Base-by-base conservation (phyloP, 352 stramenopile species). In the Pythium scleroteichum region DNA sequence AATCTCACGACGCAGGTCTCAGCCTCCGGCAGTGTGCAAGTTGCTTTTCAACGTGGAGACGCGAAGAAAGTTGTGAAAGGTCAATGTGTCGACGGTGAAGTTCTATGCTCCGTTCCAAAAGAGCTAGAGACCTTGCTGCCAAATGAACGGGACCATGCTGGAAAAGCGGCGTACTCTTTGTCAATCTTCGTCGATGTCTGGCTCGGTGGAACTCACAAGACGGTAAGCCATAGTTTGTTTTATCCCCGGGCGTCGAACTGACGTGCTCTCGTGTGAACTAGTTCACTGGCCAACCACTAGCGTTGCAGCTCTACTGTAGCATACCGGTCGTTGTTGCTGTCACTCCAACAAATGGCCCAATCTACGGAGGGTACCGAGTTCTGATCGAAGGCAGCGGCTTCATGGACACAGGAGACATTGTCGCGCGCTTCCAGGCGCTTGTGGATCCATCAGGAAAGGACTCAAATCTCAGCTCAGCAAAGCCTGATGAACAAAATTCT, bases 301-400 rank as follows among this genome's bases (percentile, higher is more conserved):
- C 65, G 8, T 50, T 94, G 3, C 66, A 81, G n/a, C 53, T 91
- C 19, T 91, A 92, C 46, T 54, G 59, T 17, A 44, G 75, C 12
- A 69, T 78, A 2, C 82, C 85, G 0, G 53, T 26, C 0, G 65
- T 91, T 17, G 49, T 51, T 0, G 46, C 67, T 2, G 58, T 94
- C 0, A 56, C 81, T 0, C 85, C 85, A 0, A 83, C 85, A 67
- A 87, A 92, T 55, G 85, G 85, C 0, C 81, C 85, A 13, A 78
- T 94, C 16, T 94, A 90, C 45, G 85, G 85, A 12, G 82, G 81
- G 2, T 86, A 85, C 48, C 39, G 65, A 0, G 58, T 94, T 19
- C 70, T 81, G 12, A 69, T 94, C 16, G 78, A 88, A 40, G 85
- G 85, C 12, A 62, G 54, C 12, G 73, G 71, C 4, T 92, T 92